Conservation (phyloP, 83 land plant genomes). For the Thuja plicata region DNA sequence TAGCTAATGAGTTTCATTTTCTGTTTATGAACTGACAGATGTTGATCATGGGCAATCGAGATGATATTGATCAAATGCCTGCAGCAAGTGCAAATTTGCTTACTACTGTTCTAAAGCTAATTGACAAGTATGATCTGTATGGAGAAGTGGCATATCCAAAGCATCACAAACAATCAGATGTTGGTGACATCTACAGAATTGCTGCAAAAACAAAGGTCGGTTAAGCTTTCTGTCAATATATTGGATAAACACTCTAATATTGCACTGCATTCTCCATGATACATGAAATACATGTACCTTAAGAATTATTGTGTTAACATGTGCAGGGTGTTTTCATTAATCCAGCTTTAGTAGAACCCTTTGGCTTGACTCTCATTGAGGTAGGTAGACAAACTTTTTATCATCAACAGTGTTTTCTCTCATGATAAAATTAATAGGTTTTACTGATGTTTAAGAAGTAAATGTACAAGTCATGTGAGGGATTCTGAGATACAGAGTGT, state of each 20-base stretch:
- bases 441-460: background rate
- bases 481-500: no score
- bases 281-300: background rate
- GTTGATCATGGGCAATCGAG: conserved; percentile 84
- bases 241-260: background rate
- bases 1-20: background rate
- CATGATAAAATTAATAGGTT: background rate
- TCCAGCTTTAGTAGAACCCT: conserved; percentile 92
- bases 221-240: background rate
- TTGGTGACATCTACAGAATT: conserved; percentile 82
- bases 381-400: conserved; percentile 23
- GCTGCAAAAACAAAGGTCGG: conserved; percentile 93
- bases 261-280: background rate
- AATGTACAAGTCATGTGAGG: background rate
- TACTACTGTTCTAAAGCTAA: conserved; percentile 72
- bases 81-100: conserved; percentile 63
- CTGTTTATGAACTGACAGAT: conserved; percentile 46
- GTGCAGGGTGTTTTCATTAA: conserved; percentile 92
- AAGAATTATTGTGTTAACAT: background rate
- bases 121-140: conserved; percentile 87
- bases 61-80: conserved; percentile 90
- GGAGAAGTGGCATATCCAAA: conserved; percentile 96
- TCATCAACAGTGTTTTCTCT: background rate
- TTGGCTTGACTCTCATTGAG: conserved; percentile 92
- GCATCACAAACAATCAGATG: conserved; percentile 93